phyloP scores from a whole-genome alignment of 139 green algal species.

The Desmodesmus armatus region DNA sequence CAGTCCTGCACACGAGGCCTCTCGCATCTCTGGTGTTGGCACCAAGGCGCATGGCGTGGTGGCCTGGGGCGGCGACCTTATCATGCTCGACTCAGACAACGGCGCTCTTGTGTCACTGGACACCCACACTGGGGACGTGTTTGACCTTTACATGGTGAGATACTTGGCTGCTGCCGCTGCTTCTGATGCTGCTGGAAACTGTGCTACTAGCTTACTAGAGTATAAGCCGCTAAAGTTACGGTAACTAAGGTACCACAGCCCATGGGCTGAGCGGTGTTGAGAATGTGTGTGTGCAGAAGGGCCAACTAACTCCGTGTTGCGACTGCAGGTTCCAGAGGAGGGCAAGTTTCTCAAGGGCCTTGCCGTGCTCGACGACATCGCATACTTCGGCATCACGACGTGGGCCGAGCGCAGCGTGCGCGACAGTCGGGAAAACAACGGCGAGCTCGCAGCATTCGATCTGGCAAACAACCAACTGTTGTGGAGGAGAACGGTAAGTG shows the following conservation, averaged over 20 bases:
- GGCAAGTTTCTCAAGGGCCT: slow-evolving; percentile 65
- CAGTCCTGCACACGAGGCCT: slow-evolving; percentile 16
- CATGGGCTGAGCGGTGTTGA: too few species aligned
- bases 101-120: slow-evolving; percentile 49
- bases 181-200: not conserved
- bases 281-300: too few species aligned
- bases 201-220: too few species aligned
- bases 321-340: slow-evolving; percentile 12
- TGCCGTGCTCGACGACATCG: slow-evolving; percentile 66
- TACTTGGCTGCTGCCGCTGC: not conserved
- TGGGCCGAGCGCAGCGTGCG: slow-evolving; percentile 1
- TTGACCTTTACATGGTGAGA: slow-evolving; percentile 28
- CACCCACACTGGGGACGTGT: not conserved
- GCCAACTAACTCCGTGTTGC: too few species aligned
- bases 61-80: slow-evolving; percentile 45
- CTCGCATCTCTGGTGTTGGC: slow-evolving; percentile 58
- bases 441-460: slow-evolving; percentile 77
- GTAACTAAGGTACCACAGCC: too few species aligned
- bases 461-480: slow-evolving; percentile 65
- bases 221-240: too few species aligned
- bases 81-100: slow-evolving; percentile 73
- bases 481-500: slow-evolving; percentile 61
- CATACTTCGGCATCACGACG: slow-evolving; percentile 64
- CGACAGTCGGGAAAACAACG: slow-evolving; percentile 47
- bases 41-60: slow-evolving; percentile 74